These are phyloP conservation scores for Streptanthus diversifolius DNA, from an alignment of 345 rosid genomes.

Conservation along the genomic window DNA sequence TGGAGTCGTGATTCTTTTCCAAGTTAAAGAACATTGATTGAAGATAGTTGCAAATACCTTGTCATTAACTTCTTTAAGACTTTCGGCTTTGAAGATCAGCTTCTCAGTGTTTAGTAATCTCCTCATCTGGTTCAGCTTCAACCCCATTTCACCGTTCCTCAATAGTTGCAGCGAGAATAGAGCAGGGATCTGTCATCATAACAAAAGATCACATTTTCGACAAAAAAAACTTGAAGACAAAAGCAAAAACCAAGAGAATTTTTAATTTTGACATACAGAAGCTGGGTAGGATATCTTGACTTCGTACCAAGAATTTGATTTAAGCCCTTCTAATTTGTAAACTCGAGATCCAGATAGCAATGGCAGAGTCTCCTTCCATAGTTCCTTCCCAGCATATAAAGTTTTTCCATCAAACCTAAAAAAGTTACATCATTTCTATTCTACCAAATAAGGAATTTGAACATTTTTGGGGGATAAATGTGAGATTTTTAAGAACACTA, in stretches of 20 bases:
- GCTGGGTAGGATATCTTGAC: conserved; percentile 99
- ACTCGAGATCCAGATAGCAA: conserved; percentile 53
- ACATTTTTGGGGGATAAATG: not conserved
- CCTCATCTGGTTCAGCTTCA: conserved; percentile 35
- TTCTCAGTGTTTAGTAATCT: conserved; percentile 66
- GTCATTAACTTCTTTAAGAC: conserved; percentile 25
- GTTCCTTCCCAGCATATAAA: conserved; percentile 64
- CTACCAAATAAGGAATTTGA: not conserved
- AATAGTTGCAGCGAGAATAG: conserved; percentile 56
- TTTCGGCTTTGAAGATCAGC: conserved; percentile 51
- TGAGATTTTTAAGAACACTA: conserved; percentile 21
- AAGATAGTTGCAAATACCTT: conserved; percentile 39
- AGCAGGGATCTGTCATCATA: conserved; percentile 59
- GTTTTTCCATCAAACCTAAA: conserved; percentile 39
- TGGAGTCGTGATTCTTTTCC: not conserved
- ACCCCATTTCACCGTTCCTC: conserved; percentile 39
- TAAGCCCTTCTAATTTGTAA: conserved; percentile 61
- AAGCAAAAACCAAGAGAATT: not conserved
- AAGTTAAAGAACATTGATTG: not conserved
- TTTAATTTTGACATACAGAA: conserved; percentile 59
- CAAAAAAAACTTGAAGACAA: not conserved
- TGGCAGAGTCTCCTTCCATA: conserved; percentile 61
- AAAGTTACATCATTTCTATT: not conserved
- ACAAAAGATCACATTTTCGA: conserved; percentile 4
- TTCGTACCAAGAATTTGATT: conserved; percentile 75